Conservation (phyloP, 2,329 filamentous ascomycete genomes). For the Microthyrium microscopicum region DNA sequence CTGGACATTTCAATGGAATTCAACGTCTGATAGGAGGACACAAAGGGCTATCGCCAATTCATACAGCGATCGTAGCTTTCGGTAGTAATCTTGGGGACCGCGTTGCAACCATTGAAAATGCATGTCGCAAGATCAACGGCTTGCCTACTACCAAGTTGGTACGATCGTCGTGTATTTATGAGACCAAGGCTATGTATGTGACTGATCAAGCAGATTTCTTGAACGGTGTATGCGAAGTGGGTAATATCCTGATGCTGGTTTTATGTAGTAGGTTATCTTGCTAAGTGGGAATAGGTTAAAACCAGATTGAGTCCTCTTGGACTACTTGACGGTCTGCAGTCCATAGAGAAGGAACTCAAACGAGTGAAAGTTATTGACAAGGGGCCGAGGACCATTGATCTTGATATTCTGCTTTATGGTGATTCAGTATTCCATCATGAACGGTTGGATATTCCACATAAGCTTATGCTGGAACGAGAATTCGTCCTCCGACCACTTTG, state of each 20-base stretch:
- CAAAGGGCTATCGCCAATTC: no score
- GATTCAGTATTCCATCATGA: constrained; percentile 47
- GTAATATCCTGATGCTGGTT: constrained; percentile 16
- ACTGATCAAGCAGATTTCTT: constrained; percentile 74
- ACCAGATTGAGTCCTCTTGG: constrained; percentile 59
- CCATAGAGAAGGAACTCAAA: constrained; percentile 65
- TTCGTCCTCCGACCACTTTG: constrained; percentile 82
- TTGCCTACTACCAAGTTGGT: no score
- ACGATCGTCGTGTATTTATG: constrained; percentile 80
- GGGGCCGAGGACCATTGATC: constrained; percentile 82
- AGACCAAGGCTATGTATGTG: constrained; percentile 95
- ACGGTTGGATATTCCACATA: constrained; percentile 72
- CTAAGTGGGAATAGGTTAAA: constrained; percentile 19
- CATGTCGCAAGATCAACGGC: constrained; percentile 55
- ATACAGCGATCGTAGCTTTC: constrained; percentile 62
- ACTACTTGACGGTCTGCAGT: constrained; percentile 65
- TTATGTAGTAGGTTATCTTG: background rate
- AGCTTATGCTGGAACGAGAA: constrained; percentile 72
- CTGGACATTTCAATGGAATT: no score
- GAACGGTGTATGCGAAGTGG: constrained; percentile 83
- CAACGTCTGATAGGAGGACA: no score
- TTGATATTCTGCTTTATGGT: constrained; percentile 80
- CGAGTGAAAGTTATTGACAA: constrained; percentile 79
- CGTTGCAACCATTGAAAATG: constrained; percentile 58
- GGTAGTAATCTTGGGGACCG: constrained; percentile 88